Percentiles rank a stretch among this genome's conserved stretches.
Conservation (phyloP, 192 early-diverging fungal genomes). For the Piromyces sp. region DNA sequence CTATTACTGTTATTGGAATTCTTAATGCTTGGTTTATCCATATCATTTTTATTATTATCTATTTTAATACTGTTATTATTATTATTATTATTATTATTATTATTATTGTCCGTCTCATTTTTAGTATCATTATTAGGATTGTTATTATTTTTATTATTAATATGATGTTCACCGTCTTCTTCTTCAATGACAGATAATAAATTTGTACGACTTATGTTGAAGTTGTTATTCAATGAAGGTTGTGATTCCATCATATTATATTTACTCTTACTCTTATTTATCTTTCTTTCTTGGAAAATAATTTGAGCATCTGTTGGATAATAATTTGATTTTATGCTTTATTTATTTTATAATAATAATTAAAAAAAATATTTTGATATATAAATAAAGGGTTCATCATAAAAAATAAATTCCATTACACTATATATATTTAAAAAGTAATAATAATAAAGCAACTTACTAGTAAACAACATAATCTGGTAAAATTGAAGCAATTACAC, state of each 20-base stretch:
- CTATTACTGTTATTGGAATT: background rate
- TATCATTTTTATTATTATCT: background rate
- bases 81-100: background rate
- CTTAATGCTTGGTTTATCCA: background rate
- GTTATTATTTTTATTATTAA: background rate
- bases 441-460: background rate
- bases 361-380: too few species aligned
- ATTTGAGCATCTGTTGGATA: background rate
- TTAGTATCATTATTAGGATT: too few species aligned
- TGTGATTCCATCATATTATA: background rate
- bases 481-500: background rate
- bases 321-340: background rate
- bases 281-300: background rate
- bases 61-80: too few species aligned
- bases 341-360: background rate
- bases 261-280: background rate
- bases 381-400: too few species aligned
- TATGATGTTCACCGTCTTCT: background rate
- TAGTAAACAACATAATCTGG: background rate
- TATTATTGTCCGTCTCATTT: background rate
- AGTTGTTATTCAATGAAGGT: background rate
- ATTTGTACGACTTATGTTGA: background rate
- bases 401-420: too few species aligned
- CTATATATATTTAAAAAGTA: too few species aligned
- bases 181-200: background rate